Evolutionary conservation across 2,329 filamentous ascomycete species (phyloP).

Genomic region (Sordariomycetes sp.): DNA sequence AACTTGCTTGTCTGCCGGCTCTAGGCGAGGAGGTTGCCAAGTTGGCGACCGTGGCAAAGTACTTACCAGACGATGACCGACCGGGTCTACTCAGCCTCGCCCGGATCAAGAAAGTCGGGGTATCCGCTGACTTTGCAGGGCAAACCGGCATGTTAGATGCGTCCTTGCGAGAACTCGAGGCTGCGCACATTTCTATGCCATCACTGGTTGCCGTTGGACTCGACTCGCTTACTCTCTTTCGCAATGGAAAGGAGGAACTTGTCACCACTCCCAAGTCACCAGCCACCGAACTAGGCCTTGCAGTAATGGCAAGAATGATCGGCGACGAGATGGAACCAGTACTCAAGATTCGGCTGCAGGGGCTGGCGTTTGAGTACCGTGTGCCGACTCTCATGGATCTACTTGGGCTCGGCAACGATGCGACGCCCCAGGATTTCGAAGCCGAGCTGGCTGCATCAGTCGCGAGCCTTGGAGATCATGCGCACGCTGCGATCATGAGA

Average conservation of each 20-base stretch:
- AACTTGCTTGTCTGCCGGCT: constrained; percentile 53
- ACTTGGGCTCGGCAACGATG: constrained; percentile 54
- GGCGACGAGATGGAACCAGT: constrained; percentile 90
- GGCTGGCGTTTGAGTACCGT: constrained; percentile 77
- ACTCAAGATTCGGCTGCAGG: constrained; percentile 76
- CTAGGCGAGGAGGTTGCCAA: constrained; percentile 70
- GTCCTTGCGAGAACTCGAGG: constrained; percentile 49
- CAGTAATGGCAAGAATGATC: constrained; percentile 80
- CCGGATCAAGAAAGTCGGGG: constrained; percentile 49
- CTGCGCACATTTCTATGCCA: constrained; percentile 74
- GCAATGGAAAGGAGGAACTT: constrained; percentile 59
- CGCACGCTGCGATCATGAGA: constrained; percentile 31
- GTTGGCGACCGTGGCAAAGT: constrained; percentile 80
- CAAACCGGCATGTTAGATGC: constrained; percentile 52
- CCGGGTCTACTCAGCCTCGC: constrained; percentile 73
- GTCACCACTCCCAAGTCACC: constrained; percentile 35
- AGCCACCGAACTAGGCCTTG: constrained; percentile 23
- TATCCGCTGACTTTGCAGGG: constrained; percentile 50
- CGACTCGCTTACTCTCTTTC: constrained; percentile 42
- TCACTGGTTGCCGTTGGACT: constrained; percentile 70
- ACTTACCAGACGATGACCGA: constrained; percentile 87
- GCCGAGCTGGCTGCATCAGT: constrained; percentile 67
- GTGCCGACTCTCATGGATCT: constrained; percentile 73
- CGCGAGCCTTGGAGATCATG: constrained; percentile 57
- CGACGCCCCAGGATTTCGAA: constrained; percentile 60